Evolutionary conservation across 352 stramenopile genomes (phyloP), one percentile per base, ranked within the genome.

Genomic region (Elongisporangium prolatum): DNA sequence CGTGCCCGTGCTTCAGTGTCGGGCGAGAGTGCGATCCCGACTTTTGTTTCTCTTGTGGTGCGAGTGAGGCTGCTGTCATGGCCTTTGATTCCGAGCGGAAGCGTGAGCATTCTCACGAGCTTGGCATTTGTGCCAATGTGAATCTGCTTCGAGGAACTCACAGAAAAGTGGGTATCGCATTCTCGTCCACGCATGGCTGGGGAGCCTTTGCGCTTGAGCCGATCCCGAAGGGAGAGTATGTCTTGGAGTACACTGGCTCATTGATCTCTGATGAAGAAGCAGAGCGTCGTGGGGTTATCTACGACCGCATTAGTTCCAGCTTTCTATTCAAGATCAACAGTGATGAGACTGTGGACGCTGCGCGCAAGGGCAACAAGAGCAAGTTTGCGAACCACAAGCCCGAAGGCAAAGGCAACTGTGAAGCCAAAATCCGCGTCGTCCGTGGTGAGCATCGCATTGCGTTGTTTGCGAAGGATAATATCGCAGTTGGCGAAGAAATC

Each of bases 241-340:
- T 92, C 7, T 73, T 84, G 52, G 83, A 92, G 54, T 92, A 92
- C 65, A 84, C 73, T 2, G 83, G 83, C 18, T 71, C 70, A n/a
- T 50, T 91, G 4, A 85, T 92, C 49, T 79, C 75, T 14, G 73
- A 92, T 38, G 75, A 88, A n/a, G 84, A 93, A 34, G 84, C 84
- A 6, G 84, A 93, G 57, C 77, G 84, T 10, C 82, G 84, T 53
- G 91, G 91, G 4, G 76, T 67, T 10, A 77, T 97, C n/a, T 96
- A 97, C 60, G 71, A 91, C 44, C 78, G 84, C 22, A 74, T 87
- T 54, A 50, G 48, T 5, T 60, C 89, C 22, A 91, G 79, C 37
- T 98, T 95, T 60, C 63, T 98, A 1, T 99, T 98, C 70, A 90
- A 98, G 56, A 61, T 98, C 11, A 97, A 92, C 59, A 83, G 72